Conservation (phyloP, 805 yeast species). For the Candida jianshihensis region DNA sequence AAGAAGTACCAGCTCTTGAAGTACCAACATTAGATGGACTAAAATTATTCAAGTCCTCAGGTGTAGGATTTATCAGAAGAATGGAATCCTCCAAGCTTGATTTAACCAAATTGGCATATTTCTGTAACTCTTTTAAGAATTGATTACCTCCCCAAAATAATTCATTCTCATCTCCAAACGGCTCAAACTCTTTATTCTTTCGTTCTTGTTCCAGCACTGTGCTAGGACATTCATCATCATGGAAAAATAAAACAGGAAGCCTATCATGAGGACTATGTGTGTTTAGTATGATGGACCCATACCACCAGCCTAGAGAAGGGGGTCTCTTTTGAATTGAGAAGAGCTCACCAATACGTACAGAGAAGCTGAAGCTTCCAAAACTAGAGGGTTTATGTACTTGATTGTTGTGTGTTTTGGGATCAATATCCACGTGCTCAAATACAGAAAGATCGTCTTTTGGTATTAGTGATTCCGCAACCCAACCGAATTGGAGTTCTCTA, state of each 20-base stretch:
- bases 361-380: conserved; percentile 58
- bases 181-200: conserved; percentile 62
- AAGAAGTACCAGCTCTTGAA: conserved; percentile 6
- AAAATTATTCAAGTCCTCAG: conserved; percentile 34
- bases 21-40: conserved; percentile 20
- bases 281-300: conserved; percentile 76
- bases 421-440: conserved; percentile 45
- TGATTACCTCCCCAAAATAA: conserved; percentile 92
- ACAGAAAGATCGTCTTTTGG: conserved; percentile 38
- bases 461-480: conserved; percentile 54
- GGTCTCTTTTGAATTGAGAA: conserved; percentile 79
- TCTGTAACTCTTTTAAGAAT: conserved; percentile 49
- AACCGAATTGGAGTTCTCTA: conserved; percentile 55
- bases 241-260: conserved; percentile 84
- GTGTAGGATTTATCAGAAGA: conserved; percentile 69
- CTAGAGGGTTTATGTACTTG: conserved; percentile 46
- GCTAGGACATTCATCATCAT: conserved; percentile 80
- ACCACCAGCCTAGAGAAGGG: conserved; percentile 87
- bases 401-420: conserved; percentile 8
- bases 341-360: conserved; percentile 48
- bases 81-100: conserved; percentile 69
- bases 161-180: conserved; percentile 50
- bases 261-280: conserved; percentile 52
- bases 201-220: conserved; percentile 55
- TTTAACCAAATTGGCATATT: conserved; percentile 54